Evolutionary conservation across 2,329 filamentous ascomycete species (phyloP).

Genomic region (Dothideomycetidae sp.): DNA sequence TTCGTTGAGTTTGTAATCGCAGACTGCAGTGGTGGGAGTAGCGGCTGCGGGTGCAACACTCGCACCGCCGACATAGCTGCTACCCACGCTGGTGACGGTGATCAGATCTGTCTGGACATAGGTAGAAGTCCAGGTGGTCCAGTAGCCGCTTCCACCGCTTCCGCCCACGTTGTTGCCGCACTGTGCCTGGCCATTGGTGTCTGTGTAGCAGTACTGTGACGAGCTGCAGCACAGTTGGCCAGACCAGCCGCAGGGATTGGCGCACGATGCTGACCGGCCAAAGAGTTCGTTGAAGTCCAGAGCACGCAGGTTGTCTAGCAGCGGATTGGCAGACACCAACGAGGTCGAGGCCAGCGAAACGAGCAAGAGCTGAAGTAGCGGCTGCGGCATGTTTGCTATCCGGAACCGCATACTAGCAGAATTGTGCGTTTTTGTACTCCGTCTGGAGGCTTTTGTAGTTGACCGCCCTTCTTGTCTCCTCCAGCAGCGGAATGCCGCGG

Average conservation of each 20-base stretch:
- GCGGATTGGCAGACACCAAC: not conserved
- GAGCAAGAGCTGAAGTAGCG: not conserved
- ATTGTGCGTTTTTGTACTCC: not conserved
- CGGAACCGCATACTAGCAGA: not conserved
- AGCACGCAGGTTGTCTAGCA: not conserved
- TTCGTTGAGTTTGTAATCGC: conserved; percentile 35
- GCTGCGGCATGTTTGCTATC: not conserved
- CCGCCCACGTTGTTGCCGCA: conserved; percentile 23
- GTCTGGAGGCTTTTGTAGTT: too few species aligned
- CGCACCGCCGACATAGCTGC: conserved; percentile 26
- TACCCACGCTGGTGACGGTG: conserved; percentile 42
- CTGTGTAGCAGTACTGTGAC: conserved; percentile 35
- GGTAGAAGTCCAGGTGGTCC: conserved; percentile 44
- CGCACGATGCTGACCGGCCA: conserved; percentile 26
- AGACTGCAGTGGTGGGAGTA: conserved; percentile 23
- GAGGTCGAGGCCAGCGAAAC: not conserved
- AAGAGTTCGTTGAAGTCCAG: conserved; percentile 15
- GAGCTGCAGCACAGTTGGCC: conserved; percentile 36
- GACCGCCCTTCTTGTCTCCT: too few species aligned
- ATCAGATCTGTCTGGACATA: conserved; percentile 36
- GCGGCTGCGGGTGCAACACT: conserved; percentile 14
- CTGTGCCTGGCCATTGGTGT: conserved; percentile 34
- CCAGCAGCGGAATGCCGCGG: too few species aligned
- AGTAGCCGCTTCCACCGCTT: conserved; percentile 27
- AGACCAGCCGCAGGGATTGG: conserved; percentile 39